Base-by-base conservation (phyloP, 352 stramenopile genomes). In the Phytophthora macrochlamydospora region DNA sequence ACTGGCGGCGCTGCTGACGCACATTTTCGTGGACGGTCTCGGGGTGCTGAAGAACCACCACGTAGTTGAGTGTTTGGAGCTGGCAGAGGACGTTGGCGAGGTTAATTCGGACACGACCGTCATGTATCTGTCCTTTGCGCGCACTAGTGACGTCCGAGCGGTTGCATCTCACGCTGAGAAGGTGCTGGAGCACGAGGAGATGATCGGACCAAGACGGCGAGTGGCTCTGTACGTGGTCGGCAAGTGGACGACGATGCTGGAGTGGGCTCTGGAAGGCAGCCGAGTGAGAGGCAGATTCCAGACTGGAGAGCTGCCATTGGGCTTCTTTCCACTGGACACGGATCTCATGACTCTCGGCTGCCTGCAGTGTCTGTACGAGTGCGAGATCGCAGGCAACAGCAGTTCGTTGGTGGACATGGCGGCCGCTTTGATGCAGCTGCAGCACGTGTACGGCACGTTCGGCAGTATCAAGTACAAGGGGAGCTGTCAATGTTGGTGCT, bases 391-490 rank as follows among this genome's bases (percentile, higher is more conserved):
- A 1, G 76, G 78, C 28, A 71, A 92, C 60, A 69, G 71, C 29
- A 90, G 74, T 28, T 61, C 65, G 24, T 66, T 92, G 14, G 63
- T 81, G 11, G 81, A 91, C 55, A 59, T 79, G 31, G 84, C 81
- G 4, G 37, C 65, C 0, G 82, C 82, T 24, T 62, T 94, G 18
- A 61, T 83, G 37, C 56, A 83, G 40, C 42, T 93, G 11, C 84
- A 94, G 52, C 62, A 80, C 12, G 31, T 83, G 5, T 91, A 89
- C 32, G 86, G 82, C 0, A 64, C 63, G 13, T 91, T 93, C 42
- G 51, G 69, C 14, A 66, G 78, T n/a, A 89, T 94, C 60, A 91
- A 94, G 58, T 90, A 89, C 73, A 94, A 94, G 55, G 86, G 86
- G 81, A 93, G 40, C 55, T 92, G 37, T 75, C 83, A 8, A 90